Evolutionary conservation across 768 basidiomycete species (phyloP).

Genomic region (Mycena rosella): DNA sequence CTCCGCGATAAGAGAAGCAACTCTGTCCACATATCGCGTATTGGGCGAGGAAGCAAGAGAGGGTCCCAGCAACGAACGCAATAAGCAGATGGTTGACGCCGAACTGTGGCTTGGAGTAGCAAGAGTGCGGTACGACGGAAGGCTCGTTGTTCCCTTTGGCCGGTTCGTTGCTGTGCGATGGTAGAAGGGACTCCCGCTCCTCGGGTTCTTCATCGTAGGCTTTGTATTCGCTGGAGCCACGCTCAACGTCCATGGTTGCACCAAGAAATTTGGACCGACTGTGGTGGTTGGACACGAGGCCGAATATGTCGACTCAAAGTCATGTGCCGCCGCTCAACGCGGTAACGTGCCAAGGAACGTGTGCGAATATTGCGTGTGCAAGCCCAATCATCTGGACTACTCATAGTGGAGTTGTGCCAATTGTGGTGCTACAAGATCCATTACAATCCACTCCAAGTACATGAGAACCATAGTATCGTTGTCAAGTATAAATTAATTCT

Average conservation of each 20-base stretch:
- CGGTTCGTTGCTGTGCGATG: conserved; percentile 34
- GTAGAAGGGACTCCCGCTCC: conserved; percentile 56
- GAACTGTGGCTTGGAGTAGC: conserved; percentile 46
- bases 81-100: conserved; percentile 53
- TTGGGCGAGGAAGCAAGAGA: conserved; percentile 65
- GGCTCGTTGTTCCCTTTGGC: conserved; percentile 6
- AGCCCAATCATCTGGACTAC: no score
- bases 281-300: background rate
- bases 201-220: conserved; percentile 41
- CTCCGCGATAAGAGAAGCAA: conserved; percentile 49
- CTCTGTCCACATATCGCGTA: conserved; percentile 57
- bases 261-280: background rate
- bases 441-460: no score
- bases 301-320: background rate
- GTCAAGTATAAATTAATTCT: no score
- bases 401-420: no score
- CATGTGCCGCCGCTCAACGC: background rate
- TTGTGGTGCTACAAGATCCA: no score
- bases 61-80: conserved; percentile 68
- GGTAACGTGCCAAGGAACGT: background rate
- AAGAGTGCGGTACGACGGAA: conserved; percentile 30
- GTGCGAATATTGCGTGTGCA: background rate
- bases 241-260: conserved; percentile 20
- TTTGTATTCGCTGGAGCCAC: conserved; percentile 32
- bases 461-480: no score